Evolutionary conservation across 176 grass and related monocot species (phyloP).

Genomic region (Areca catechu): DNA sequence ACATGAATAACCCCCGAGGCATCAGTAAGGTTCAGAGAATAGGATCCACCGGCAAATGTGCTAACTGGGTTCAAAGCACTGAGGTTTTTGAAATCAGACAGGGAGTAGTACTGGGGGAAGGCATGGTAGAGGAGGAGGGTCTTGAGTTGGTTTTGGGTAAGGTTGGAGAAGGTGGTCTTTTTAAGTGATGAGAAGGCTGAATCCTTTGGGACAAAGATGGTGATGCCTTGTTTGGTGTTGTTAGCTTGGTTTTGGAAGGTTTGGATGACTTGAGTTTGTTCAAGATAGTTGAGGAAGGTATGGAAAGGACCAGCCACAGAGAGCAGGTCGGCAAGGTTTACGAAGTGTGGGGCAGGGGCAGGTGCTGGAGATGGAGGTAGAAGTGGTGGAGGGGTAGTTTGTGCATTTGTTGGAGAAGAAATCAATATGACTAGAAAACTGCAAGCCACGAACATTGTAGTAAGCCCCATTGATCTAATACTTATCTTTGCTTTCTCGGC

Average conservation of each 20-base stretch:
- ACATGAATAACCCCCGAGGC: constrained; percentile 19
- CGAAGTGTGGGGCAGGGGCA: constrained; percentile 33
- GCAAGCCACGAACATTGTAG: constrained; percentile 18
- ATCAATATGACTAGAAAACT: constrained; percentile 37
- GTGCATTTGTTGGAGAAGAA: constrained; percentile 36
- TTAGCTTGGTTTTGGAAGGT: constrained; percentile 42
- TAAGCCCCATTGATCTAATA: constrained; percentile 35
- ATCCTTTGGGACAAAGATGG: constrained; percentile 37
- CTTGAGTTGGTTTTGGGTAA: constrained; percentile 33
- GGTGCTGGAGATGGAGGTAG: constrained; percentile 23
- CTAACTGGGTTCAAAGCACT: constrained; percentile 18
- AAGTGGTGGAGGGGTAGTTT: constrained; percentile 39
- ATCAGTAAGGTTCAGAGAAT: constrained; percentile 35
- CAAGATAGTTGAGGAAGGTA: constrained; percentile 33
- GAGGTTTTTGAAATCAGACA: constrained; percentile 37
- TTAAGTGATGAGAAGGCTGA: constrained; percentile 31
- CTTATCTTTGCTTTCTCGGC: constrained; percentile 18
- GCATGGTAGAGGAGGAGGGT: constrained; percentile 43
- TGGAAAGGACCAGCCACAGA: constrained; percentile 34
- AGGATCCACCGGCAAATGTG: constrained; percentile 26
- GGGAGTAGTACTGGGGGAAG: constrained; percentile 25
- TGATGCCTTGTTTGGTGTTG: constrained; percentile 32
- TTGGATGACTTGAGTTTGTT: constrained; percentile 31
- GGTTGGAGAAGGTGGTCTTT: constrained; percentile 18
- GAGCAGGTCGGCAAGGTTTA: constrained; percentile 42